Base-by-base conservation (phyloP, 208 protist species). In the Crithidia expoeki region DNA sequence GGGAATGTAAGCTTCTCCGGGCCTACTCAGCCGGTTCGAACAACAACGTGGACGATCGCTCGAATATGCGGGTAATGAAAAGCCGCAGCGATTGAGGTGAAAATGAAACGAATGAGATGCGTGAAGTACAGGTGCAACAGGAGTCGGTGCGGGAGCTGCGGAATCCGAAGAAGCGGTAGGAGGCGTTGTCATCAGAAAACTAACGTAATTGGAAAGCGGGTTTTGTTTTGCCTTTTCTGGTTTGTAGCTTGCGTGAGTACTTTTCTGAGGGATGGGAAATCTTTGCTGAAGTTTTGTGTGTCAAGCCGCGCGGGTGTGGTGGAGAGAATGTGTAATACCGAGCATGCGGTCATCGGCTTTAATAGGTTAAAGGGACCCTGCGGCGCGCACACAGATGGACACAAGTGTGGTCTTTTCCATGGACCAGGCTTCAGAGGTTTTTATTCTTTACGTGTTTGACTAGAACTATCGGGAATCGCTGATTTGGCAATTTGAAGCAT, bases 101-200 rank as follows among this genome's bases (percentile, higher is more conserved):
- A n/a, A n/a, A n/a, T 38, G 25, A 67, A 11, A 25, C 46, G 49
- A 30, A 30, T 2, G 49, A n/a, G 47, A 14, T 67, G 61, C 61
- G 61, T 44, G 61, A 46, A 1, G 44, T 67, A n/a, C 49, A 66
- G 57, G 49, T 46, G 16, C 61, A 67, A 23, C 32, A 68, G 55
- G 23, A 51, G 33, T 51, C 47, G 49, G 61, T 57, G 49, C 46
- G 61, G 11, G 61, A 67, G 30, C 33, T 67, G 30, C n/a, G 6
- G 33, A 67, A 57, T n/a, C 34, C 57, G 61, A 67, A 67, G 47
- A n/a, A 66, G 30, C 38, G 4, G 27, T 10, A 17, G 19, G 44
- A 10, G 32, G 25, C 21, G 30, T 21, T 57, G 33, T 0, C 3
- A 1, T 5, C 12, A 4, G 30, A n/a, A n/a, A n/a, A n/a, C n/a